Base-by-base conservation (phyloP, 2,329 filamentous ascomycete genomes). In the Diatrype stigma region DNA sequence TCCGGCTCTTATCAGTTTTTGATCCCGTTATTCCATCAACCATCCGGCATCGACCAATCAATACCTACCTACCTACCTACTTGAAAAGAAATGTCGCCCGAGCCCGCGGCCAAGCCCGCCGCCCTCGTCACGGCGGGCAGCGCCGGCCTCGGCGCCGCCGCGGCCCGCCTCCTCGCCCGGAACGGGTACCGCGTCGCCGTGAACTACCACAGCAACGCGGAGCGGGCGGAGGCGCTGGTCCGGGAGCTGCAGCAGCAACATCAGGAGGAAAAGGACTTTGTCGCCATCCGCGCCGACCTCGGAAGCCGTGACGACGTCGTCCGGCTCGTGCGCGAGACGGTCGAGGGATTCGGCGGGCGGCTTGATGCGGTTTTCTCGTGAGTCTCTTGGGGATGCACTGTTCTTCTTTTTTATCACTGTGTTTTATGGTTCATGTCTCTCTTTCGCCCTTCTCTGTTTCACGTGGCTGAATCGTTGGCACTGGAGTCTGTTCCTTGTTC, bases 321-420 rank as follows among this genome's bases (percentile, higher is more conserved):
- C 46, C 71, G 73, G 1, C 75, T 85, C 0, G 80, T 92, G 1
- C 68, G 77, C 17, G 76, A 85, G 42, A 79, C 82, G 1, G 74
- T 85, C 45, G 69, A 76, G 23, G 69, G 68, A n/a, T 75, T 90
- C 56, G 87, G 34, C 6, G 34, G 34, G 12, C 82, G 85, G 1
- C 67, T 94, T n/a, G 89, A 94, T 69, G 77, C 90, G 38, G 74
- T 94, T 44, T 81, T 93, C 60, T 87, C 86, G 2, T 30, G 26
- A 30, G 26, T 30, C 6, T 5, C 26, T 30, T 30, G n/a, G n/a
- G n/a, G n/a, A n/a, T n/a, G n/a, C n/a, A n/a, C n/a, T n/a, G n/a
- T n/a, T n/a, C n/a, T n/a, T n/a, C n/a, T 30, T 30, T 30, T 30
- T 30, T 30, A 10, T 10, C n/a, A n/a, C n/a, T n/a, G n/a, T n/a